These are phyloP conservation scores for Microbotryomycetes sp. DNA, from an alignment of 1,284 basidiomycete genomes.

Conservation along the genomic window DNA sequence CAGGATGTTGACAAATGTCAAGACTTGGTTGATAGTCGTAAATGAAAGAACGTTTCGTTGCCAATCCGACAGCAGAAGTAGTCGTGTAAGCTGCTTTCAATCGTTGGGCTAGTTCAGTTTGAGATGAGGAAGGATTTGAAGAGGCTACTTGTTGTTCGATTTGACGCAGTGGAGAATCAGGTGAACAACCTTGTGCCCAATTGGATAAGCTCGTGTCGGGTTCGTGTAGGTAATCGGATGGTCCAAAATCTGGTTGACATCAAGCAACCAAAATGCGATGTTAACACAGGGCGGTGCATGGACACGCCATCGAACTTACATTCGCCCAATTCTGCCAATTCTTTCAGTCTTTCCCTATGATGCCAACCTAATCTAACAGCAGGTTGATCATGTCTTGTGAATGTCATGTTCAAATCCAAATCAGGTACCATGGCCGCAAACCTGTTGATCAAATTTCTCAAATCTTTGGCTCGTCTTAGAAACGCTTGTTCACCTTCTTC, in stretches of 20 bases:
- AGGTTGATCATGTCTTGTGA: slow-evolving; percentile 48
- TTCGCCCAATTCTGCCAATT: slow-evolving; percentile 45
- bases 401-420: slow-evolving; percentile 41
- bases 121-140: slow-evolving; percentile 12
- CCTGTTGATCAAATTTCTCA: slow-evolving; percentile 39
- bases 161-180: slow-evolving; percentile 19
- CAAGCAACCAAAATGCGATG: background rate
- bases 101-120: slow-evolving; percentile 20
- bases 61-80: no score
- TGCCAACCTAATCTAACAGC: slow-evolving; percentile 46
- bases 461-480: slow-evolving; percentile 35
- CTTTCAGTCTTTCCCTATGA: slow-evolving; percentile 43
- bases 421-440: slow-evolving; percentile 43
- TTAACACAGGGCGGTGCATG: background rate
- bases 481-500: slow-evolving; percentile 31
- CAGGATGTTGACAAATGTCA: slow-evolving; percentile 40
- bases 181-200: slow-evolving; percentile 34
- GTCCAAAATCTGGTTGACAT: slow-evolving; percentile 30
- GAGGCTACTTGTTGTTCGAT: background rate
- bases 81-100: slow-evolving; percentile 3
- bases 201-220: slow-evolving; percentile 28
- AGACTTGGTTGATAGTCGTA: slow-evolving; percentile 36
- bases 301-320: slow-evolving; percentile 25
- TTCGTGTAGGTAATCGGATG: slow-evolving; percentile 27
- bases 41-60: slow-evolving; percentile 37